A percentile compares a stretch with the other conserved stretches of the same genome.
These are phyloP conservation scores for Vaucheria bursata DNA, from an alignment of 352 stramenopile genomes.

Conservation along the genomic window DNA sequence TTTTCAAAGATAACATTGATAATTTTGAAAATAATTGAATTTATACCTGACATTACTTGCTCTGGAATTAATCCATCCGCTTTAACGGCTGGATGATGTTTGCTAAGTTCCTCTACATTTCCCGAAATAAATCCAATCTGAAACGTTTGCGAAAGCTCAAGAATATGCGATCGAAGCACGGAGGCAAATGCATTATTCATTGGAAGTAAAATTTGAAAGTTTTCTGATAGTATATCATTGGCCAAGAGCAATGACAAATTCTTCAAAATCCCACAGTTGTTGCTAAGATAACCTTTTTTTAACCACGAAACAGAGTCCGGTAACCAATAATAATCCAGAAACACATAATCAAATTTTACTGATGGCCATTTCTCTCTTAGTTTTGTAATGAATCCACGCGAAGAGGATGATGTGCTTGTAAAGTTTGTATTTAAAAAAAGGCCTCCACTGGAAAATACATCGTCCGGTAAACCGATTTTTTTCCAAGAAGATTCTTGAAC, in stretches of 20 bases:
- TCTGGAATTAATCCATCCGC: slow-evolving; percentile 26
- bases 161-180: neutral
- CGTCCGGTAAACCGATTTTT: neutral
- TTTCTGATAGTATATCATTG: slow-evolving; percentile 18
- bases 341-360: slow-evolving; percentile 28
- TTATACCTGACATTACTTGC: slow-evolving; percentile 24
- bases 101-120: slow-evolving; percentile 12
- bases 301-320: slow-evolving; percentile 42
- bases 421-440: neutral
- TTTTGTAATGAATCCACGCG: neutral
- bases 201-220: slow-evolving; percentile 42
- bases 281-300: slow-evolving; percentile 45
- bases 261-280: slow-evolving; percentile 35
- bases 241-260: slow-evolving; percentile 35
- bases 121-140: neutral
- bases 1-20: no score
- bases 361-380: slow-evolving; percentile 15
- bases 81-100: slow-evolving; percentile 18
- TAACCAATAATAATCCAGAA: slow-evolving; percentile 44
- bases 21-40: no score
- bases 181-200: slow-evolving; percentile 14
- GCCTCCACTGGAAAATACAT: neutral
- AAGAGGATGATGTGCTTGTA: neutral
- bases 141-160: neutral
- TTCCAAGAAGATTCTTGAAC: neutral